Base-by-base conservation (phyloP, 2,329 filamentous ascomycete species). In the Apiospora aurea region DNA sequence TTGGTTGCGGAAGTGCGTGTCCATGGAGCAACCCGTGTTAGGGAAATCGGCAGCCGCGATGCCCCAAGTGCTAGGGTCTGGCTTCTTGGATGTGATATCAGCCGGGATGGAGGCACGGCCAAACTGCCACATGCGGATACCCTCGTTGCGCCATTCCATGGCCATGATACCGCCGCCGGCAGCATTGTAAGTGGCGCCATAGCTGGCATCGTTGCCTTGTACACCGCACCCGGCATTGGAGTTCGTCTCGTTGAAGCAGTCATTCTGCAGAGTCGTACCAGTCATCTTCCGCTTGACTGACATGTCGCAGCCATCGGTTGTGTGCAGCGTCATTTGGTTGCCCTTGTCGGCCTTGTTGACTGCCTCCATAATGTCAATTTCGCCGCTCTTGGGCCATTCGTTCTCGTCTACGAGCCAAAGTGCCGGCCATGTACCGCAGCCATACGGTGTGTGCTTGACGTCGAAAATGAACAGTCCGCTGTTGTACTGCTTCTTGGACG, bases 381-480 rank as follows among this genome's bases (percentile, higher is more conserved):
- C 91, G 72, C 91, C 91, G 74, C 92, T 85, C 6, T 79, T 75
- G 4, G 91, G 91, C 91, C 91, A 91, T 81, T 90, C 86, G 75
- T 78, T 80, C 0, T 85, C 82, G 78, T 93, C 91, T 0, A 85
- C 84, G 8, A 93, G 83, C 91, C 91, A 93, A 14, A 93, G 84
- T 0, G 91, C 87, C 1, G 90, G 89, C 91, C 89, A 93, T 29
- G 87, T 89, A 4, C 85, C 89, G 77, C 90, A 92, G 57, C 89
- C 90, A 76, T 85, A 88, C 0, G 90, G 91, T 0, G 88, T 88
- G 80, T 92, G 90, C 73, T 87, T 84, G 74, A 92, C 84, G 77
- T 92, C 90, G 76, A 92, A 92, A 76, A 92, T 82, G 81, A 92
- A 92, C n/a, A 92, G 86, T 0, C 90, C 91, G n/a, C 78, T 81